phyloP scores from a whole-genome alignment of 495 filamentous ascomycete species.

The Xylaria grammica region DNA sequence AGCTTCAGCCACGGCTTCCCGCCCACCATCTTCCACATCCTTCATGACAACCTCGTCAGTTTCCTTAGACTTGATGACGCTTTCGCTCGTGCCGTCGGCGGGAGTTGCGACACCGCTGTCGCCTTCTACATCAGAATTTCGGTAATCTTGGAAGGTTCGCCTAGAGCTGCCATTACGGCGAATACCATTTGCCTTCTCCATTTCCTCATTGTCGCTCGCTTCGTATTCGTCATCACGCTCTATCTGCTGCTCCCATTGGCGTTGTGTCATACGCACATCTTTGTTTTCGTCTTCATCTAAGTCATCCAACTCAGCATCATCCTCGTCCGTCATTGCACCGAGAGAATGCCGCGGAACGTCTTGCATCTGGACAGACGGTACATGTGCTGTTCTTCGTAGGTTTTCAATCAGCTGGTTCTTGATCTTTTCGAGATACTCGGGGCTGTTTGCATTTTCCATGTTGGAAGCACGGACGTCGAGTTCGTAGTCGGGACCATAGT shows the following conservation, averaged over 20 bases:
- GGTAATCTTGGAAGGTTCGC: conserved; percentile 72
- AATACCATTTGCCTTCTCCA: conserved; percentile 74
- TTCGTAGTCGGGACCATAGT: conserved; percentile 96
- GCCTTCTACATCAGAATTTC: conserved; percentile 70
- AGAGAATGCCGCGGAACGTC: conserved; percentile 84
- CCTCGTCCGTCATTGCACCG: conserved; percentile 74
- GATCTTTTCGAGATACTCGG: conserved; percentile 95
- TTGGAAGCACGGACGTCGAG: conserved; percentile 94
- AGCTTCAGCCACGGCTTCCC: conserved; percentile 31
- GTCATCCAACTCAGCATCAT: conserved; percentile 87
- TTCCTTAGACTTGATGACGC: conserved; percentile 55
- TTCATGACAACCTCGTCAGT: conserved; percentile 71
- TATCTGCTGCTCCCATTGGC: conserved; percentile 79
- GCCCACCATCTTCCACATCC: conserved; percentile 51
- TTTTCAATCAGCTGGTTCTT: conserved; percentile 91
- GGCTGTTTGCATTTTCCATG: conserved; percentile 98
- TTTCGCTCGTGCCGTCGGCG: conserved; percentile 52
- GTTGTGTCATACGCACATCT: conserved; percentile 81
- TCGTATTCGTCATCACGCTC: conserved; percentile 79
- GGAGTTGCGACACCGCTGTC: conserved; percentile 67
- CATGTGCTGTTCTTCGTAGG: conserved; percentile 82
- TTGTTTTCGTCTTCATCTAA: conserved; percentile 88
- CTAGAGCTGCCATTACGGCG: conserved; percentile 65
- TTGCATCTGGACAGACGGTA: conserved; percentile 92
- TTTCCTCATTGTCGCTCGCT: conserved; percentile 86